Evolutionary conservation across 2,329 filamentous ascomycete species (phyloP), one percentile per base, ranked within the genome.

Genomic region (Sclerotiophoma versabilis): DNA sequence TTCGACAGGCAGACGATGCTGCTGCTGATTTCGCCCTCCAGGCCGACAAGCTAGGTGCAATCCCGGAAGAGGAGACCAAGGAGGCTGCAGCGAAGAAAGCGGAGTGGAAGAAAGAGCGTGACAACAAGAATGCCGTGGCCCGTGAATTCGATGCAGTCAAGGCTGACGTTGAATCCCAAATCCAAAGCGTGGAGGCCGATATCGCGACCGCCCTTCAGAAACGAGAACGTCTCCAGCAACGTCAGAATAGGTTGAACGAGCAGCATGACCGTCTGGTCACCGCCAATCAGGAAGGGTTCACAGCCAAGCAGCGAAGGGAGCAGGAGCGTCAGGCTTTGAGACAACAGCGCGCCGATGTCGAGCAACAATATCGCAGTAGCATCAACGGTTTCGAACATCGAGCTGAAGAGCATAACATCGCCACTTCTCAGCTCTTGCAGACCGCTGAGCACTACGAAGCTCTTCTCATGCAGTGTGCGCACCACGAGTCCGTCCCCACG

Each of bases 211-310:
- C 88, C 25, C 83, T 87, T 66, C 84, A 85, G 51, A 90, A 90
- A 73, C 83, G 84, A 43, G 90, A 91, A 77, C 90, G 90, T 76
- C 86, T 91, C 34, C 84, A 85, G 49, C 81, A 84, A 22, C 87
- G 90, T 44, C 88, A 90, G 64, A 81, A 83, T 68, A 91, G 91
- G 77, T 85, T 91, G 20, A 86, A 89, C 61, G 87, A 85, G 61
- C 89, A 92, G 73, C 83, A 89, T 62, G 85, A 87, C 50, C 86
- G 87, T 64, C 87, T 92, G 63, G 81, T 83, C 20, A 85, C 88
- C 63, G 88, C 88, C 63, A 90, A 90, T 70, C 82, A 80, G 44
- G 82, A 86, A 42, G 86, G 85, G 1, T 78, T 87, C 17, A 83
- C 87, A 58, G 86, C 87, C 69, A 87, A 85, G 49, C 85, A 76